phyloP scores from a whole-genome alignment of 768 basidiomycete genomes.

The Naganishia antarctica region DNA sequence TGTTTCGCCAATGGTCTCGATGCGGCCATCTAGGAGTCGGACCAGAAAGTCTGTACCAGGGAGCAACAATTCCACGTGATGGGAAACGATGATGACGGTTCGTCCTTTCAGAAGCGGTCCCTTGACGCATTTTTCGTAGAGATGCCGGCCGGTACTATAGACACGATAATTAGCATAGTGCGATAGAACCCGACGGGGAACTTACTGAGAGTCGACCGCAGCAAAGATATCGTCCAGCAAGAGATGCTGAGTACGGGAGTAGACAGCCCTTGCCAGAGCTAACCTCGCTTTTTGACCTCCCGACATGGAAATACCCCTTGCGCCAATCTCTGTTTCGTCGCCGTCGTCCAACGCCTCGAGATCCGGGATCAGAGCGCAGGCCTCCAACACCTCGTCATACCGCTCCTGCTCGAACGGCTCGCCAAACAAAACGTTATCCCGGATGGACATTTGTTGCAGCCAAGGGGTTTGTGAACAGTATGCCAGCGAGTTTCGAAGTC shows the following conservation, averaged over 20 bases:
- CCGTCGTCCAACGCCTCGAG: conserved; percentile 33
- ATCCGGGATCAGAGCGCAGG: conserved; percentile 30
- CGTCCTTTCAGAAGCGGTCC: conserved; percentile 52
- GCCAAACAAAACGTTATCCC: conserved; percentile 48
- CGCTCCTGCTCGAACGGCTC: conserved; percentile 31
- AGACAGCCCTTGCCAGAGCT: conserved; percentile 75
- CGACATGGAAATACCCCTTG: conserved; percentile 51
- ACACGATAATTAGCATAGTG: not conserved
- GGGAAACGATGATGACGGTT: conserved; percentile 60
- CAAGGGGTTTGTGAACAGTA: conserved; percentile 65
- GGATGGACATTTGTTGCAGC: conserved; percentile 50
- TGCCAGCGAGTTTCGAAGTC: conserved; percentile 55
- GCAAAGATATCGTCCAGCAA: conserved; percentile 78
- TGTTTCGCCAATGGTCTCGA: conserved; percentile 68
- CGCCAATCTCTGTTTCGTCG: conserved; percentile 35
- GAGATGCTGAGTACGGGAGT: conserved; percentile 62
- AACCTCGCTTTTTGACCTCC: conserved; percentile 78
- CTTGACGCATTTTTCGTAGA: conserved; percentile 55
- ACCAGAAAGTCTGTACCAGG: conserved; percentile 69
- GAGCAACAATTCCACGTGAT: conserved; percentile 76
- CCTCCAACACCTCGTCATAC: conserved; percentile 25
- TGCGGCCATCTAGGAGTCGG: conserved; percentile 73
- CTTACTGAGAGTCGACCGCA: conserved; percentile 54
- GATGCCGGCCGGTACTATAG: conserved; percentile 53
- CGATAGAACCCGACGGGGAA: not conserved